Percentiles rank a stretch among this genome's conserved stretches.
phyloP scores from a whole-genome alignment of 345 rosid species.

The Heritiera fomes region DNA sequence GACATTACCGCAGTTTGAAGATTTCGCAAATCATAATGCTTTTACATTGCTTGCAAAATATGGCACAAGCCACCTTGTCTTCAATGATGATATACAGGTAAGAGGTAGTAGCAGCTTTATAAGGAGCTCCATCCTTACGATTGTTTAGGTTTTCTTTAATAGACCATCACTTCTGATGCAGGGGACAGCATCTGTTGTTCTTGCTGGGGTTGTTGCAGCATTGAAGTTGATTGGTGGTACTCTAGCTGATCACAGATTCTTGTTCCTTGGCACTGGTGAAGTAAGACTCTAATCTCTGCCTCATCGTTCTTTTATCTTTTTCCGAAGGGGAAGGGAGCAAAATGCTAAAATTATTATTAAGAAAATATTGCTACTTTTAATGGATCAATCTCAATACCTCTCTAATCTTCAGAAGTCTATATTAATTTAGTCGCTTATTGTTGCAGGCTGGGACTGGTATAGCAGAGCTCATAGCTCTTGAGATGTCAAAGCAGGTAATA shows the following conservation, averaged over 20 bases:
- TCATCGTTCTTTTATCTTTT: not conserved
- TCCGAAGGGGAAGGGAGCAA: constrained; percentile 1
- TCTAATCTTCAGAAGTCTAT: not conserved
- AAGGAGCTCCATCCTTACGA: not conserved
- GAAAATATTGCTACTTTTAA: not conserved
- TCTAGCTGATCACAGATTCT: constrained; percentile 74
- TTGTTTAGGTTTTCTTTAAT: not conserved
- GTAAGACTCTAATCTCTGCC: constrained; percentile 38
- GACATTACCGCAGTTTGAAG: constrained; percentile 70
- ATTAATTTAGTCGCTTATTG: not conserved
- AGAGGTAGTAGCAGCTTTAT: not conserved
- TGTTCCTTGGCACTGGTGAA: constrained; percentile 97
- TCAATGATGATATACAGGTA: constrained; percentile 97
- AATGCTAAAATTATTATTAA: constrained; percentile 11
- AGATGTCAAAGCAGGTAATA: constrained; percentile 84
- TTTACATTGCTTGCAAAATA: constrained; percentile 78
- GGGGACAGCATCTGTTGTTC: constrained; percentile 97
- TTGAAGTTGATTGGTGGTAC: constrained; percentile 63
- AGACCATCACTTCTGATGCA: constrained; percentile 30
- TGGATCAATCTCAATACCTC: not conserved
- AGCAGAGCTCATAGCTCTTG: constrained; percentile 93
- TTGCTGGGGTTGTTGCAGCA: constrained; percentile 82
- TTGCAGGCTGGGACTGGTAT: constrained; percentile 98
- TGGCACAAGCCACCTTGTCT: constrained; percentile 78
- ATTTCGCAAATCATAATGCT: constrained; percentile 97